Evolutionary conservation across 345 rosid species (phyloP).

Genomic region (Xanthoceras sorbifolium): DNA sequence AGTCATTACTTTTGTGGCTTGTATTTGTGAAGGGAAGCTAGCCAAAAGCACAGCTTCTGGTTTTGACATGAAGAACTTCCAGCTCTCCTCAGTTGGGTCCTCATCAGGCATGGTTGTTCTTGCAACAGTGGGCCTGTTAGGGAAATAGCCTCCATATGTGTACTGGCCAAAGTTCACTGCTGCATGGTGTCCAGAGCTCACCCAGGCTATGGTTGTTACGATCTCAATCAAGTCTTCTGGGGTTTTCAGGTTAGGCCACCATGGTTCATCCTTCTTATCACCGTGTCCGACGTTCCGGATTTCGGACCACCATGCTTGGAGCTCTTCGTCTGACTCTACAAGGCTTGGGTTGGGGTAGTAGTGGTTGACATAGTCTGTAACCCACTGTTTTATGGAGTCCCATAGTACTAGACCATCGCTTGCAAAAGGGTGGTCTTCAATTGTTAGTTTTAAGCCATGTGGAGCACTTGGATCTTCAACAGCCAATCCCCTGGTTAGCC

Average conservation of each 20-base stretch:
- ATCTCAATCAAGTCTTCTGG: constrained; percentile 34
- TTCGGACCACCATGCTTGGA: constrained; percentile 60
- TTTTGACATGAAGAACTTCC: constrained; percentile 31
- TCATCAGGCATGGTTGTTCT: constrained; percentile 45
- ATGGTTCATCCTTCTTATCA: constrained; percentile 48
- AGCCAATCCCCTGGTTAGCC: constrained; percentile 48
- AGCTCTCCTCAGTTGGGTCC: constrained; percentile 37
- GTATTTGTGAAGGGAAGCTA: constrained; percentile 48
- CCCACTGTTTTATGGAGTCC: constrained; percentile 49
- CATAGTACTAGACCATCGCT: constrained; percentile 54
- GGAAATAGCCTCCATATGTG: constrained; percentile 45
- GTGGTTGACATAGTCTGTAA: constrained; percentile 46
- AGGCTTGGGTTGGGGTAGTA: constrained; percentile 41
- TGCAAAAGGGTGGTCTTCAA: constrained; percentile 61
- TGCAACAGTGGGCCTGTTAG: constrained; percentile 47
- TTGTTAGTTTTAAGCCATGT: constrained; percentile 50
- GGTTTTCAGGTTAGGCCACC: constrained; percentile 52
- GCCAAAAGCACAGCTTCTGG: constrained; percentile 37
- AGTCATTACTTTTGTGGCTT: constrained; percentile 48
- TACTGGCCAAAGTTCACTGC: constrained; percentile 63
- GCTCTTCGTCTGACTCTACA: constrained; percentile 42
- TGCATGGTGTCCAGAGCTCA: constrained; percentile 50
- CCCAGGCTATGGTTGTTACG: constrained; percentile 44
- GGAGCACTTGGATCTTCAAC: constrained; percentile 45
- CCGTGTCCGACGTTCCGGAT: constrained; percentile 49